phyloP scores from a whole-genome alignment of 75 land plant genomes.

The Sequoia sempervirens region DNA sequence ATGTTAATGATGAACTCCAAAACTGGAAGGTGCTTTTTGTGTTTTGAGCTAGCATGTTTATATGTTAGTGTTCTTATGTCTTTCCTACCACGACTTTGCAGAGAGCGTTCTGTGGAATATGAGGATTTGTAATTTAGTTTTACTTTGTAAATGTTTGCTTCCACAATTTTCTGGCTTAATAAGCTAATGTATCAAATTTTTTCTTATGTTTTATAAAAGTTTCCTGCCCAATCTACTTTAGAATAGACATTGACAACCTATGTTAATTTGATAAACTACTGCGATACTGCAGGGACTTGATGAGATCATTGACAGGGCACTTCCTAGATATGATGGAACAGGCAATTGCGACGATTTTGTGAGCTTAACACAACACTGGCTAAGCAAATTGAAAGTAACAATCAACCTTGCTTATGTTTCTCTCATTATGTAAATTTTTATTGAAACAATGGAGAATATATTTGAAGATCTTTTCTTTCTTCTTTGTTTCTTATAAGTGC shows the following conservation, averaged over 20 bases:
- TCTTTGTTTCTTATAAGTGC: not conserved
- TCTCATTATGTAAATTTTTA: not conserved
- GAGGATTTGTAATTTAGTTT: not conserved
- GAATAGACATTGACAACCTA: not conserved
- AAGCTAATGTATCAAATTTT: not conserved
- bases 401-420: not conserved
- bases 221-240: not conserved
- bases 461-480: not conserved
- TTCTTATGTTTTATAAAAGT: not conserved
- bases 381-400: slow-evolving; percentile 73
- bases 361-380: slow-evolving; percentile 65
- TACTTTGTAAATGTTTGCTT: not conserved
- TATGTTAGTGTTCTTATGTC: not conserved
- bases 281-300: slow-evolving; percentile 68
- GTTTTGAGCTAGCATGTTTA: not conserved
- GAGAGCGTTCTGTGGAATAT: not conserved
- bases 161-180: not conserved
- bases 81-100: not conserved
- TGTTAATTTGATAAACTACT: not conserved
- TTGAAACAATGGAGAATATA: not conserved
- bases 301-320: slow-evolving; percentile 73
- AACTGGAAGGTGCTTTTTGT: not conserved
- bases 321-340: slow-evolving; percentile 50
- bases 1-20: not conserved
- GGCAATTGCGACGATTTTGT: slow-evolving; percentile 80